phyloP scores from a whole-genome alignment of 106 monocot genomes.

The Dioscorea dumetorum region DNA sequence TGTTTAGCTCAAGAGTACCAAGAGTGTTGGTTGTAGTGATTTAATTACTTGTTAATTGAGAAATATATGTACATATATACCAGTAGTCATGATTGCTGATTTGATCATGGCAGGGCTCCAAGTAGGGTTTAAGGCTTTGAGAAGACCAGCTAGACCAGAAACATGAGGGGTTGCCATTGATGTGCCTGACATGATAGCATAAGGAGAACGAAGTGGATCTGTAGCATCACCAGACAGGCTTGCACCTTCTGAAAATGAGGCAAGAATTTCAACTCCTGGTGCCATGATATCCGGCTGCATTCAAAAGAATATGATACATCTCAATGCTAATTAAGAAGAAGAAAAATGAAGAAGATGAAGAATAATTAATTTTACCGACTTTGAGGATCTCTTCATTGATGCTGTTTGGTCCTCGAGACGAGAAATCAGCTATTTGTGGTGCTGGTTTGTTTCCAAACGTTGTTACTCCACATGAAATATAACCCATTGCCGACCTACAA shows the following conservation, averaged over 20 bases:
- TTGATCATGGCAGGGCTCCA: conserved; percentile 44
- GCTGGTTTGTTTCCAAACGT: conserved; percentile 26
- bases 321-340: background rate
- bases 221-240: background rate
- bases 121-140: conserved; percentile 31
- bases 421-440: conserved; percentile 56
- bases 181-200: conserved; percentile 29
- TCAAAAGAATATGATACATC: too few species aligned
- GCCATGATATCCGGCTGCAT: conserved; percentile 59
- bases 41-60: too few species aligned
- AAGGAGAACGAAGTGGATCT: conserved; percentile 15
- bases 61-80: background rate
- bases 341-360: too few species aligned
- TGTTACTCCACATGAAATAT: conserved; percentile 26
- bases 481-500: conserved; percentile 25
- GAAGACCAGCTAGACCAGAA: conserved; percentile 41
- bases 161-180: conserved; percentile 60
- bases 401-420: conserved; percentile 53
- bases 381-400: conserved; percentile 53
- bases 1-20: background rate
- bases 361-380: conserved; percentile 7
- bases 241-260: conserved; percentile 15
- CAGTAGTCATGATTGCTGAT: conserved; percentile 63
- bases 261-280: conserved; percentile 44
- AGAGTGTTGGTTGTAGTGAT: too few species aligned